phyloP scores from a whole-genome alignment of 176 grass and related monocot species.

The Hyparrhenia diplandra region DNA sequence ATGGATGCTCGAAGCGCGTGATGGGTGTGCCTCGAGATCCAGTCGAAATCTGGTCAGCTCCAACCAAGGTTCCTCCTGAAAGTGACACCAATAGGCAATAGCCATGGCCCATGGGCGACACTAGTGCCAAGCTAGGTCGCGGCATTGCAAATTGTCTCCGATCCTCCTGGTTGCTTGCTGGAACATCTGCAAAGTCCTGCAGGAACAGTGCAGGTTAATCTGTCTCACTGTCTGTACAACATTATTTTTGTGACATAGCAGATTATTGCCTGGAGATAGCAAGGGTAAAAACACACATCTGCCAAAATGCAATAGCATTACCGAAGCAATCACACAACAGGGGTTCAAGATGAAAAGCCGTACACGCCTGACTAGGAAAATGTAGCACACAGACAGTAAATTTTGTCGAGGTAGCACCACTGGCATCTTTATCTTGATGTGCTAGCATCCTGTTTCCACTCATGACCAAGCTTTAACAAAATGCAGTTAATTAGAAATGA shows the following conservation, averaged over 20 bases:
- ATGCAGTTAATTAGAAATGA: no score
- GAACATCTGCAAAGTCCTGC: constrained; percentile 17
- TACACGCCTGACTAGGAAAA: background rate
- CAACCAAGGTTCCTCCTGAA: constrained; percentile 35
- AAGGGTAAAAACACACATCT: background rate
- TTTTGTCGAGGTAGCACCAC: background rate
- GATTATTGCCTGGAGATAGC: background rate
- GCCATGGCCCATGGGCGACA: no score
- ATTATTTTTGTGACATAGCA: background rate
- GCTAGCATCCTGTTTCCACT: background rate
- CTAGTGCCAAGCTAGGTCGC: no score
- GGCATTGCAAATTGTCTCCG: constrained; percentile 31
- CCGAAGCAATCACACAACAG: background rate
- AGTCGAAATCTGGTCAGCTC: constrained; percentile 32
- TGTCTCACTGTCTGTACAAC: background rate
- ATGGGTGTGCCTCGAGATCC: constrained; percentile 67
- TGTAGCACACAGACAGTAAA: background rate
- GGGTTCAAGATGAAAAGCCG: background rate
- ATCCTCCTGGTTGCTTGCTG: constrained; percentile 18
- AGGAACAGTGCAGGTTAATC: background rate
- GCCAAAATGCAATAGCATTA: background rate
- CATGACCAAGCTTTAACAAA: no score
- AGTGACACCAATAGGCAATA: constrained; percentile 40
- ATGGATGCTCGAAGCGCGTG: constrained; percentile 40
- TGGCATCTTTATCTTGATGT: background rate